Evolutionary conservation across 2,329 filamentous ascomycete species (phyloP).

Genomic region (Talaromyces sp.): DNA sequence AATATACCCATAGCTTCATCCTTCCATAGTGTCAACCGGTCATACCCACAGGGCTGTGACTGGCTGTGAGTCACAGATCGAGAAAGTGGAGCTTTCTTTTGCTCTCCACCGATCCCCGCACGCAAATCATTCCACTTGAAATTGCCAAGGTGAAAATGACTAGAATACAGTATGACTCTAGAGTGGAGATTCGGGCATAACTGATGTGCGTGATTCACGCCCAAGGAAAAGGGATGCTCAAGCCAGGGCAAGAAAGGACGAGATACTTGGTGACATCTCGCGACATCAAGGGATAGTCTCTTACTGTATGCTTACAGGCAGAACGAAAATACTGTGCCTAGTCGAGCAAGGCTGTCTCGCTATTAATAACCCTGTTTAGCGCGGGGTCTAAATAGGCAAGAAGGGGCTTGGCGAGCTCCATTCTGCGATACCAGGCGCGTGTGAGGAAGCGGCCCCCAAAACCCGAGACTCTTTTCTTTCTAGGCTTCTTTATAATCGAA

Average conservation of each 20-base stretch:
- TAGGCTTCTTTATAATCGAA: conserved; percentile 2
- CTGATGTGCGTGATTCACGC: neutral
- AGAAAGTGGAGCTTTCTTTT: conserved; percentile 15
- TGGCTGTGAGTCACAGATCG: conserved; percentile 11
- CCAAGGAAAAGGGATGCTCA: neutral
- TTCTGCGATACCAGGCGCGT: conserved; percentile 16
- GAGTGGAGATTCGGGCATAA: neutral
- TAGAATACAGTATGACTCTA: neutral
- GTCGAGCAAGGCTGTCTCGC: conserved; percentile 6
- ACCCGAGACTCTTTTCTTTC: neutral
- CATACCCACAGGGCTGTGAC: conserved; percentile 18
- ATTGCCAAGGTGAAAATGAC: neutral
- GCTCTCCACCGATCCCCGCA: conserved; percentile 1
- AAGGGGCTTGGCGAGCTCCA: conserved; percentile 21
- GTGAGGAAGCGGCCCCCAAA: conserved; percentile 18
- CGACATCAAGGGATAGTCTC: conserved; percentile 1
- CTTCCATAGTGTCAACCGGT: neutral
- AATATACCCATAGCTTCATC: too few relatives aligned
- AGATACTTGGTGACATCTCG: too few relatives aligned
- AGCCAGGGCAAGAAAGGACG: too few relatives aligned
- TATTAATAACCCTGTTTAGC: conserved; percentile 19
- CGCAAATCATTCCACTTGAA: conserved; percentile 1
- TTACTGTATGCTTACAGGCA: too few relatives aligned
- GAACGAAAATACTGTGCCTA: too few relatives aligned
- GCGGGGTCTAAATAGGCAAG: conserved; percentile 21